Percentiles rank a stretch among this genome's conserved stretches.
Conservation (phyloP, 2,329 filamentous ascomycete genomes). For the Aspergillus brunneoviolaceus region DNA sequence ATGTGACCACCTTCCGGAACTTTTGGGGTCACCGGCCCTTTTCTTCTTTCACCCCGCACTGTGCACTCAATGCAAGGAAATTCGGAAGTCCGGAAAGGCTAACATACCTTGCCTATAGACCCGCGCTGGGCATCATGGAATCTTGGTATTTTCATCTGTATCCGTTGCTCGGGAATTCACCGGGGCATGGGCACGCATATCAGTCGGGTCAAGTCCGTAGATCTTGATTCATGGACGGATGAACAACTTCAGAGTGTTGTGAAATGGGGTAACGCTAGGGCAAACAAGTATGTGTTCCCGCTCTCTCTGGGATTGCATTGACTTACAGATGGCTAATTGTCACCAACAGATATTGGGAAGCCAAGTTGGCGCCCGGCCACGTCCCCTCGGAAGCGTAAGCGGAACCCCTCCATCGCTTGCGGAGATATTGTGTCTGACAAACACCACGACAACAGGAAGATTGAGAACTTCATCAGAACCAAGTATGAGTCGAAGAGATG, state of each 20-base stretch:
- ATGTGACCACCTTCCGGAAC: conserved; percentile 37
- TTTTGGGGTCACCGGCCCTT: neutral
- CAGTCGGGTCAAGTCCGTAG: conserved; percentile 95
- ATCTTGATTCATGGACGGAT: conserved; percentile 97
- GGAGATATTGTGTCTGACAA: conserved; percentile 13
- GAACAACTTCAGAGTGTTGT: conserved; percentile 93
- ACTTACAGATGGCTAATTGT: conserved; percentile 12
- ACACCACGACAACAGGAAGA: conserved; percentile 60
- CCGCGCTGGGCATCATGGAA: conserved; percentile 99
- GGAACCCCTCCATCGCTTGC: neutral
- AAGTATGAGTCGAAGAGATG: conserved; percentile 99
- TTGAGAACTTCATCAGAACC: conserved; percentile 98
- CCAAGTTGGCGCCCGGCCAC: conserved; percentile 86
- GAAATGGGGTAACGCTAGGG: conserved; percentile 92
- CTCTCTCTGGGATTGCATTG: conserved; percentile 6
- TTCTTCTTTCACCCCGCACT: neutral
- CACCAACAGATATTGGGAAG: conserved; percentile 74
- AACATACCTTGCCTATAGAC: conserved; percentile 55
- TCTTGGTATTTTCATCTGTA: conserved; percentile 93
- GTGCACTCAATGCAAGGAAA: neutral
- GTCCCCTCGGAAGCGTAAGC: conserved; percentile 80
- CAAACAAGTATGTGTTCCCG: conserved; percentile 70
- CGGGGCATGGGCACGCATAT: conserved; percentile 99
- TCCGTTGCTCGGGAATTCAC: conserved; percentile 97
- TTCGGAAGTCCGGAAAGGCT: neutral